Evolutionary conservation across 805 yeast species (phyloP), one percentile per base, ranked within the genome.

Genomic region (Candida vartiovaarae): DNA sequence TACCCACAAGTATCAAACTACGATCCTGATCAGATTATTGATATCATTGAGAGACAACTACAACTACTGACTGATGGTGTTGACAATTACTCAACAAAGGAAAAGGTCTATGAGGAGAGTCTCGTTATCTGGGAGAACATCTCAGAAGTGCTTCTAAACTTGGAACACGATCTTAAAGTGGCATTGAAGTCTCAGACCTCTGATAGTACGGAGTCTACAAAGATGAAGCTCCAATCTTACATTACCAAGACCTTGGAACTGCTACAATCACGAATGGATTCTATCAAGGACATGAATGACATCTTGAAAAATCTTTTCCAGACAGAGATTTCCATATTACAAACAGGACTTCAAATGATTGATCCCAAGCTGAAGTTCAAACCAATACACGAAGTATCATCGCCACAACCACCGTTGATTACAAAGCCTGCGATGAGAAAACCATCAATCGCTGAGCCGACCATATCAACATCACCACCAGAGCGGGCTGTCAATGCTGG

Each of bases 131-230:
- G 60, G 59, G 48, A 45, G 15, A 53, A 49, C 8, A 38, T 48
- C 1, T 42, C 55, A 5, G 52, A 51, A 5, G 30, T 41, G 2
- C 35, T 59, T 8, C 45, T 49, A 3, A 39, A 42, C 11, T 36
- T 57, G n/a, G 61, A 59, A 37, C 32, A 33, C 6, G 47, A 49
- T 25, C 37, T 54, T 8, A 29, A 44, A 47, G 11, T 62, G 53
- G 32, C 53, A 2, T 33, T 50, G 41, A 44, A 41, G 10, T 38
- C 49, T 2, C 46, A 39, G 15, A 36, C 45, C 2, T 23, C 40
- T 3, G 45, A 48, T n/a, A 20, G 45, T 3, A 8, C 32, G 2
- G 25, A 8, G 1, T 27, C 36, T 2, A 49, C 52, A 8, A 47
- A 45, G 38, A 30, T 39, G 27, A 50, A 40, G 28, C 47, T 49